These are phyloP conservation scores for Fusarium algeriense DNA, from an alignment of 2,329 filamentous ascomycete genomes.

Conservation along the genomic window DNA sequence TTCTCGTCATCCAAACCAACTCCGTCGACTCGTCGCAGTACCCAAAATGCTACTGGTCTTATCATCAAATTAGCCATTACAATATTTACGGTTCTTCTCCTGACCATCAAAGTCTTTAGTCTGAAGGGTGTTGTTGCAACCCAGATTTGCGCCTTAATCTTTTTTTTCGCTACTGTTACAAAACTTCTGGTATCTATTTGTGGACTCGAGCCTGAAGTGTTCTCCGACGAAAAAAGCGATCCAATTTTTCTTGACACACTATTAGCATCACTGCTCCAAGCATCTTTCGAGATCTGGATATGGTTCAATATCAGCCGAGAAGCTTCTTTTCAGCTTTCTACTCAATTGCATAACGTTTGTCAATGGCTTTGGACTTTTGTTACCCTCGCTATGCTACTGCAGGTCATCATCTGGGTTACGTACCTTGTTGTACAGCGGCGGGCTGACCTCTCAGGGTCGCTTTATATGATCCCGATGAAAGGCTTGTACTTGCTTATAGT, in stretches of 20 bases:
- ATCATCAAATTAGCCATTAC: not conserved
- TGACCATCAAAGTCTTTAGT: slow-evolving; percentile 3
- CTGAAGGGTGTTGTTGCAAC: slow-evolving; percentile 6
- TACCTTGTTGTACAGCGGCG: not conserved
- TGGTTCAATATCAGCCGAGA: not conserved
- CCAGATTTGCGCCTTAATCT: not conserved
- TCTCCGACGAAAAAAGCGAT: rapidly evolving
- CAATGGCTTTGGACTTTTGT: rapidly evolving
- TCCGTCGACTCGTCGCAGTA: rapidly evolving
- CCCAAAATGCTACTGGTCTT: not conserved
- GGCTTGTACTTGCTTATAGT: not conserved
- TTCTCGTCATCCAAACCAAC: rapidly evolving
- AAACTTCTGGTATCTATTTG: slow-evolving; percentile 9
- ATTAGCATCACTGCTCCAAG: not conserved
- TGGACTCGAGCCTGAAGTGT: not conserved
- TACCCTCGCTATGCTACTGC: not conserved
- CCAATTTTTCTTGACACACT: rapidly evolving
- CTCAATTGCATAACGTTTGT: rapidly evolving
- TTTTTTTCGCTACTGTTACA: not conserved
- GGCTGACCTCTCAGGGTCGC: not conserved
- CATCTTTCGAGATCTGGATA: slow-evolving; percentile 9
- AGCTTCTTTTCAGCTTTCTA: not conserved
- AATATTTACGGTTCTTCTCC: not conserved
- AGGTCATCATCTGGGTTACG: not conserved
- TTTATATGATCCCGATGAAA: not conserved